Evolutionary conservation across 352 stramenopile species (phyloP).

Genomic region (Chrysophaeum taylorii): DNA sequence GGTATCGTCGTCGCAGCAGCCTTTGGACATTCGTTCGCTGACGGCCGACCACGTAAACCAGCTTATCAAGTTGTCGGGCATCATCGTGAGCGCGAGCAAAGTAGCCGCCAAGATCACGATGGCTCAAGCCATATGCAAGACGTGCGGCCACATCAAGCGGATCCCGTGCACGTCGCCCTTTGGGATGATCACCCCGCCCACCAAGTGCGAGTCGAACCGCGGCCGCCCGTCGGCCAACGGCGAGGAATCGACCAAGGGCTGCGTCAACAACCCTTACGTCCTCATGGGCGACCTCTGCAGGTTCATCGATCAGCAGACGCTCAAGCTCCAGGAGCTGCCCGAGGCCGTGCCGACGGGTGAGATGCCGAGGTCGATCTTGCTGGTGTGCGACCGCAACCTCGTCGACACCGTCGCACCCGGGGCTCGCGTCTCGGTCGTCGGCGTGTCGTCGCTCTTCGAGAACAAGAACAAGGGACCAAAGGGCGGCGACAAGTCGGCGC

Average conservation of each 20-base stretch:
- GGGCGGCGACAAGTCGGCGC: constrained; percentile 17
- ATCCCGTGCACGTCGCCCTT: constrained; percentile 36
- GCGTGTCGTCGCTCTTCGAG: constrained; percentile 86
- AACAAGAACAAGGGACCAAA: neutral
- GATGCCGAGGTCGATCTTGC: constrained; percentile 88
- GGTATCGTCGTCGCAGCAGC: neutral
- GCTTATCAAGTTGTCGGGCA: constrained; percentile 58
- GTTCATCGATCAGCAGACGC: constrained; percentile 95
- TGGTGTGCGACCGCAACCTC: constrained; percentile 85
- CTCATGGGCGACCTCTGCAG: constrained; percentile 33
- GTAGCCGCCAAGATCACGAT: constrained; percentile 71
- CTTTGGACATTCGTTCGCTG: constrained; percentile 51
- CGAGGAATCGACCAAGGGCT: constrained; percentile 28
- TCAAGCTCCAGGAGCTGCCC: constrained; percentile 88
- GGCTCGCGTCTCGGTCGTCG: constrained; percentile 86
- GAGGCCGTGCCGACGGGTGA: constrained; percentile 95
- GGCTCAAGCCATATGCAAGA: constrained; percentile 67
- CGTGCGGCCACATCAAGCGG: constrained; percentile 57
- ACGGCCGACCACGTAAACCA: constrained; percentile 74
- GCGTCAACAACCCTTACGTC: constrained; percentile 31
- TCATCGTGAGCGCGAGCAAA: neutral
- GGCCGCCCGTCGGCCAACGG: constrained; percentile 14
- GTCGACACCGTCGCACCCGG: constrained; percentile 87
- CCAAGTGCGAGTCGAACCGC: constrained; percentile 58
- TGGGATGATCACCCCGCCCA: constrained; percentile 64